Conservation (phyloP, 1,284 basidiomycete species). For the Schizophyllum commune region DNA sequence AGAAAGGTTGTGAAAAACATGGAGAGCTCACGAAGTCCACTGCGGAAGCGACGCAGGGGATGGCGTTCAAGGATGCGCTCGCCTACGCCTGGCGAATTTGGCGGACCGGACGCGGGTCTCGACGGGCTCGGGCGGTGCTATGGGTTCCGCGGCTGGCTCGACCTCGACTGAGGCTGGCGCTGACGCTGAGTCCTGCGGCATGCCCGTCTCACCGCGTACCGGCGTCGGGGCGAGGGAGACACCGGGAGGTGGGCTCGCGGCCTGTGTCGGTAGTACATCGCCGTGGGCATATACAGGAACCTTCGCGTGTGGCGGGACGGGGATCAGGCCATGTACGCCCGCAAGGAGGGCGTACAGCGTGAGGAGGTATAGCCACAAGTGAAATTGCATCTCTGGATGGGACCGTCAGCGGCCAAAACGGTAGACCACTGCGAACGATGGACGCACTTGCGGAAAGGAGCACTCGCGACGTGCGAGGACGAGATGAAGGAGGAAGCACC, state of each 20-base stretch:
- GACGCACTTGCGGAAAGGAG: not conserved
- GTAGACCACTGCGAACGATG: not conserved
- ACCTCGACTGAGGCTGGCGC: not conserved
- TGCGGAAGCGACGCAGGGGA: too few species aligned
- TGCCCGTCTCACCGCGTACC: not conserved
- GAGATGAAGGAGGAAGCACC: not conserved
- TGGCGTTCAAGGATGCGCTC: not conserved
- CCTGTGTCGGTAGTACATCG: not conserved
- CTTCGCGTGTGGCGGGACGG: not conserved
- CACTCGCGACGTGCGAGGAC: not conserved
- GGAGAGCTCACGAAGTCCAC: too few species aligned
- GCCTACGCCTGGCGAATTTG: not conserved
- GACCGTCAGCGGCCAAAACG: not conserved
- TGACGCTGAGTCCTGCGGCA: not conserved
- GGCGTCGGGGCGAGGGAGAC: too few species aligned
- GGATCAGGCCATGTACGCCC: not conserved
- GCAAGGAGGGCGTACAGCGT: not conserved
- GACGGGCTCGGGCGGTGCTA: not conserved
- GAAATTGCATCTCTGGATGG: not conserved
- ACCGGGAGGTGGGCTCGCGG: too few species aligned
- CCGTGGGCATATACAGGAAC: not conserved
- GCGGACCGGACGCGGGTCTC: not conserved
- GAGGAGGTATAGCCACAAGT: not conserved
- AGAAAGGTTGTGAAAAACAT: too few species aligned
- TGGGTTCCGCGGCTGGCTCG: too few species aligned